Percentiles rank a stretch among this genome's conserved stretches.
Evolutionary conservation across 2,329 filamentous ascomycete genomes (phyloP).

Genomic region (Diatrype stigma): DNA sequence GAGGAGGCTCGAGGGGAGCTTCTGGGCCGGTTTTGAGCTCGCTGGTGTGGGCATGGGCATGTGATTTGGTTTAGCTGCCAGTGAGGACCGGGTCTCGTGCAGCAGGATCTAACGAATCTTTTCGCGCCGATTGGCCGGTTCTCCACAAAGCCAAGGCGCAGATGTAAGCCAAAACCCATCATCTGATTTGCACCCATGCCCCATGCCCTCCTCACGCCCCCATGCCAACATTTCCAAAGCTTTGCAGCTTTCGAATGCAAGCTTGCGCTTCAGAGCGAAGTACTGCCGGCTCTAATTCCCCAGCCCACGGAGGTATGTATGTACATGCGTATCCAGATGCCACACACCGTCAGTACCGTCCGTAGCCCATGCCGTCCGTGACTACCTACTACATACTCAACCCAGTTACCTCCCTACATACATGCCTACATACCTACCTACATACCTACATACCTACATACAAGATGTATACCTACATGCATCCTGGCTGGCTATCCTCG

Average conservation of each 20-base stretch:
- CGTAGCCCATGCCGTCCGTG: not conserved
- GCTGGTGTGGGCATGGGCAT: not conserved
- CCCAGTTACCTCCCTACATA: not conserved
- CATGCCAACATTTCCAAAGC: not conserved
- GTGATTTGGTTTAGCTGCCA: not conserved
- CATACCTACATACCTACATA: not conserved
- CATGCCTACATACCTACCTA: not conserved
- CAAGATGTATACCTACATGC: not conserved
- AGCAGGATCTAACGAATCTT: not conserved
- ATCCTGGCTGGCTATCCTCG: not conserved
- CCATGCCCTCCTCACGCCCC: not conserved
- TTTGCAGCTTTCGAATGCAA: not conserved
- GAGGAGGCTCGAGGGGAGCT: no score
- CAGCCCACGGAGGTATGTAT: no score
- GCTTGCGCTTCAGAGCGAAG: no score
- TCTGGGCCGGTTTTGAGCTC: no score
- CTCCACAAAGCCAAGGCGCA: not conserved
- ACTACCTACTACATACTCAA: not conserved
- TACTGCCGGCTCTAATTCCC: no score
- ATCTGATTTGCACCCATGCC: not conserved
- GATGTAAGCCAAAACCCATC: conserved; percentile 1
- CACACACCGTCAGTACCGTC: not conserved
- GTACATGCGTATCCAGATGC: no score
- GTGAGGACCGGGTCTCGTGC: not conserved
- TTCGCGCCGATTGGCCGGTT: not conserved